phyloP scores from a whole-genome alignment of 345 rosid species.

The Mangifera indica region DNA sequence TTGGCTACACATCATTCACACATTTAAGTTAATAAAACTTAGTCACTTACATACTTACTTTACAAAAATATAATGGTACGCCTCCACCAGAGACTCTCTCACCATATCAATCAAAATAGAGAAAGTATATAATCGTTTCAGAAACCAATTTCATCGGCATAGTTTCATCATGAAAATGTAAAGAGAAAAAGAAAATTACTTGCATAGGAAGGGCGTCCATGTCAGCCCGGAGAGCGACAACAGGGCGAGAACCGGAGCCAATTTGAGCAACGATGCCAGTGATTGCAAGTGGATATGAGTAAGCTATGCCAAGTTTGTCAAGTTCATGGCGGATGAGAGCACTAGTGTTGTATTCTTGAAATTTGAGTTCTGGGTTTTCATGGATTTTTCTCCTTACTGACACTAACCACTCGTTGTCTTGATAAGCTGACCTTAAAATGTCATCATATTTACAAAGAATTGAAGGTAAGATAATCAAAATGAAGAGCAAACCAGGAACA shows the following conservation, averaged over 20 bases:
- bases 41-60: too few species aligned
- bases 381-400: slow-evolving; percentile 73
- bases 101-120: too few species aligned
- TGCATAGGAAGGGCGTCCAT: slow-evolving; percentile 81
- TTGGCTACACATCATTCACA: too few species aligned
- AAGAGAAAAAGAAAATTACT: slow-evolving; percentile 21
- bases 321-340: slow-evolving; percentile 69
- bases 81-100: too few species aligned
- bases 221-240: slow-evolving; percentile 85
- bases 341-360: slow-evolving; percentile 69
- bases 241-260: slow-evolving; percentile 69
- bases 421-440: slow-evolving; percentile 41
- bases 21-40: too few species aligned
- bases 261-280: slow-evolving; percentile 73
- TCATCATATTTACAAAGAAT: slow-evolving; percentile 12
- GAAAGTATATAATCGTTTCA: too few species aligned
- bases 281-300: slow-evolving; percentile 60
- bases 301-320: slow-evolving; percentile 51
- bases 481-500: slow-evolving; percentile 6
- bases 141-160: too few species aligned
- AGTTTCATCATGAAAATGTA: too few species aligned
- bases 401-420: slow-evolving; percentile 59
- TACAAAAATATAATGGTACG: too few species aligned
- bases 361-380: slow-evolving; percentile 76
- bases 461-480: slow-evolving; percentile 17